Percentiles rank a stretch among this genome's conserved stretches.
Evolutionary conservation across 1,284 basidiomycete genomes (phyloP).

Genomic region (Cryptococcus deneoformans): DNA sequence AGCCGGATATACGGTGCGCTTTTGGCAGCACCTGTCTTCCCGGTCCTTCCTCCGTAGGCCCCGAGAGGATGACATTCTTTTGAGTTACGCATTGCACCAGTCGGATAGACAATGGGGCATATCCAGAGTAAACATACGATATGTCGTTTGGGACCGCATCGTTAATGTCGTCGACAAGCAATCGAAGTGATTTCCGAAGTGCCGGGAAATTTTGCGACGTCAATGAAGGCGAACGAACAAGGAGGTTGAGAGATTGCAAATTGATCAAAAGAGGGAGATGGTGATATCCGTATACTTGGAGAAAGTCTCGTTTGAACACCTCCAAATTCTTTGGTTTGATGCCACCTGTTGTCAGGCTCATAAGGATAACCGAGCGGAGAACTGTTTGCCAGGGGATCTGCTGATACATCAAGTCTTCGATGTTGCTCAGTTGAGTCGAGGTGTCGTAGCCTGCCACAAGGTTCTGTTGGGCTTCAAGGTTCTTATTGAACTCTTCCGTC

Average conservation of each 20-base stretch:
- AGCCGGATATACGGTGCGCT: conserved; percentile 87
- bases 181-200: conserved; percentile 78
- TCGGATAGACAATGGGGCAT: conserved; percentile 87
- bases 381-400: conserved; percentile 74
- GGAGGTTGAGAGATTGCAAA: conserved; percentile 68
- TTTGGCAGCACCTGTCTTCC: conserved; percentile 48
- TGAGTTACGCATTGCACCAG: conserved; percentile 90
- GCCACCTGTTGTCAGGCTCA: conserved; percentile 76
- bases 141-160: conserved; percentile 77
- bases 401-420: conserved; percentile 83
- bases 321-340: conserved; percentile 86
- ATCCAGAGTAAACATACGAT: conserved; percentile 94
- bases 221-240: conserved; percentile 45
- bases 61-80: conserved; percentile 72
- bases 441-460: conserved; percentile 86
- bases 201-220: conserved; percentile 59
- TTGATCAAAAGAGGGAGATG: conserved; percentile 80
- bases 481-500: conserved; percentile 86
- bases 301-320: conserved; percentile 81
- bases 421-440: conserved; percentile 67
- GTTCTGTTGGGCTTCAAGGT: conserved; percentile 95
- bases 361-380: conserved; percentile 78
- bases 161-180: conserved; percentile 85
- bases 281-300: conserved; percentile 93
- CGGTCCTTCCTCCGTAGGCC: conserved; percentile 15